phyloP scores from a whole-genome alignment of 2,329 filamentous ascomycete genomes.

The Aspergillus piperis region DNA sequence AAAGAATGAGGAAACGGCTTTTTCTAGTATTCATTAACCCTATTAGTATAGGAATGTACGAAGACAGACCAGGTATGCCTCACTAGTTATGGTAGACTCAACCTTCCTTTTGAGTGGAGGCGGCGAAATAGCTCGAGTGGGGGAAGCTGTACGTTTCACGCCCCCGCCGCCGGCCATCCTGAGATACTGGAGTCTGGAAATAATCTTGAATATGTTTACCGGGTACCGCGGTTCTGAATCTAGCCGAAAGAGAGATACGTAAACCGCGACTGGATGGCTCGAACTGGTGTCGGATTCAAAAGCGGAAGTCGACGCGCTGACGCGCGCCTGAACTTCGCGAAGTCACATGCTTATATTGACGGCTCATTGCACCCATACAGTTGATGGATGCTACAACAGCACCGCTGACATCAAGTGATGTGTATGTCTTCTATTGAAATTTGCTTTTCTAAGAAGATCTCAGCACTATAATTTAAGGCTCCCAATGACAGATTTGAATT shows the following conservation, averaged over 20 bases:
- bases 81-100: slow-evolving; percentile 57
- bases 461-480: background rate
- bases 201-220: slow-evolving; percentile 9
- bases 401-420: slow-evolving; percentile 4
- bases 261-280: slow-evolving; percentile 6
- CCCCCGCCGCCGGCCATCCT: slow-evolving; percentile 32
- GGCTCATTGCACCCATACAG: background rate
- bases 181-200: slow-evolving; percentile 11
- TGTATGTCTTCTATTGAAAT: background rate
- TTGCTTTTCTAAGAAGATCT: background rate
- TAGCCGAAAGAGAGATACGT: slow-evolving; percentile 9
- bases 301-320: slow-evolving; percentile 26
- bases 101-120: slow-evolving; percentile 59
- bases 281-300: background rate
- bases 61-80: slow-evolving; percentile 13
- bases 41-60: background rate
- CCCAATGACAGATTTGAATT: background rate
- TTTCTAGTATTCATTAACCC: slow-evolving; percentile 26
- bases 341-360: slow-evolving; percentile 38
- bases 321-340: slow-evolving; percentile 34
- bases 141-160: slow-evolving; percentile 40
- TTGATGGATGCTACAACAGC: background rate
- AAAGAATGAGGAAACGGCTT: slow-evolving; percentile 79
- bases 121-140: slow-evolving; percentile 54
- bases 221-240: background rate